phyloP scores from a whole-genome alignment of 768 basidiomycete species.

The Suillus sp. region DNA sequence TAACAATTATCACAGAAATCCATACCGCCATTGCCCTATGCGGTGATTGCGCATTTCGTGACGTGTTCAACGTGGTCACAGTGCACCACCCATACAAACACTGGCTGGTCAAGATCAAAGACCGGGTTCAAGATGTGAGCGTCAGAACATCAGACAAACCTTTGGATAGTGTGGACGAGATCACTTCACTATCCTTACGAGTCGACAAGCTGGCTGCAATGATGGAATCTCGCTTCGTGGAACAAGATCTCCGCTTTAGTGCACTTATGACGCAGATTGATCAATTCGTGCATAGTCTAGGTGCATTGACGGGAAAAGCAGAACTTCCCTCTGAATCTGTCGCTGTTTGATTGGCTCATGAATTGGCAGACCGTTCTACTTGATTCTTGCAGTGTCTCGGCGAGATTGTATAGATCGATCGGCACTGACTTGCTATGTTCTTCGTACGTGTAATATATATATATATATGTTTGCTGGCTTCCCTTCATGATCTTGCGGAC shows the following conservation, averaged over 20 bases:
- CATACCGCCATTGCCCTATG: neutral
- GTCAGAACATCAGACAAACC: neutral
- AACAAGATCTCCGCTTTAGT: neutral
- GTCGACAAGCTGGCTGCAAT: neutral
- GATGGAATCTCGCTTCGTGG: slow-evolving; percentile 2
- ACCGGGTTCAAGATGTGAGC: neutral
- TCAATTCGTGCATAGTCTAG: neutral
- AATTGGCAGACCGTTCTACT: neutral
- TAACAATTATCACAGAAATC: neutral
- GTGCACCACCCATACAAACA: neutral
- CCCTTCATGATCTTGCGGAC: too few relatives aligned
- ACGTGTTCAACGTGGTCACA: neutral
- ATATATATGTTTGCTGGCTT: too few relatives aligned
- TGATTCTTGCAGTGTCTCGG: neutral
- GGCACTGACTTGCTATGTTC: neutral
- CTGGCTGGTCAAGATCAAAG: slow-evolving; percentile 1
- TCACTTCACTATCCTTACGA: neutral
- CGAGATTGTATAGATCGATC: neutral
- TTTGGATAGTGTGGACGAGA: neutral
- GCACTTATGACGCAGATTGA: neutral
- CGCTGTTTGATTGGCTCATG: neutral
- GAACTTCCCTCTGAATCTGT: neutral
- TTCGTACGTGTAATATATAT: neutral
- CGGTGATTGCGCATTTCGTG: neutral
- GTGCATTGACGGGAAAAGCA: neutral